Conservation (phyloP, 192 early-diverging fungal genomes). For the Gaertneriomyces sp. region DNA sequence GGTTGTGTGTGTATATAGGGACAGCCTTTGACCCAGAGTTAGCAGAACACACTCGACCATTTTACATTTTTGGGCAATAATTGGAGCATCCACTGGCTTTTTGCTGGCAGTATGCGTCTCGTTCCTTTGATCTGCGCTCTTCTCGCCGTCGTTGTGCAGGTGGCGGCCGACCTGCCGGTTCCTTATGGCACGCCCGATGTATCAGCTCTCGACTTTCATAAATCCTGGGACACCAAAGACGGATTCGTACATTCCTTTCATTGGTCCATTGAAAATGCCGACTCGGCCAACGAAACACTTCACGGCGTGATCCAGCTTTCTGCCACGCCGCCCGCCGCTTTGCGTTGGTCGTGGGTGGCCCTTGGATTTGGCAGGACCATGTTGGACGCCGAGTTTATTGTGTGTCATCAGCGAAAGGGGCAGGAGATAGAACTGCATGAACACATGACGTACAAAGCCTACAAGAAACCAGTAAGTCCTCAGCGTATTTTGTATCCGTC, state of each 20-base stretch:
- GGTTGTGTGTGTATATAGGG: no score
- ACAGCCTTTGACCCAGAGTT: no score
- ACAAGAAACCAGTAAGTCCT: conserved; percentile 25
- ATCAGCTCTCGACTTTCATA: not conserved
- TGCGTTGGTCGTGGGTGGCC: conserved; percentile 26
- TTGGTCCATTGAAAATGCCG: conserved; percentile 30
- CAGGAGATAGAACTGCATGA: conserved; percentile 30
- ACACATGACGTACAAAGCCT: conserved; percentile 22
- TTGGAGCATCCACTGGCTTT: no score
- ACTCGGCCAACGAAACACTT: conserved; percentile 27
- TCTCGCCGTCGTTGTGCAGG: no score
- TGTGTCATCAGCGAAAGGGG: conserved; percentile 24
- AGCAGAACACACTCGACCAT: no score
- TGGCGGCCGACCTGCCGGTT: not conserved
- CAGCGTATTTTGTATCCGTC: not conserved
- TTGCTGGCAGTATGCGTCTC: no score
- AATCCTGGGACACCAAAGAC: not conserved
- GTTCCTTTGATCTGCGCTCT: no score
- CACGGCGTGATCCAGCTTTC: conserved; percentile 23
- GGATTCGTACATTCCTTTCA: conserved; percentile 15
- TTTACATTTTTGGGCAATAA: no score
- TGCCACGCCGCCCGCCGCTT: not conserved
- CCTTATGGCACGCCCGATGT: conserved; percentile 1
- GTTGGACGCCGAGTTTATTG: conserved; percentile 38
- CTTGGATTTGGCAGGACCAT: conserved; percentile 40